Percentiles rank a stretch among this genome's conserved stretches.
phyloP scores from a whole-genome alignment of 2,329 filamentous ascomycete species.

The Pseudogymnoascus verrucosus region DNA sequence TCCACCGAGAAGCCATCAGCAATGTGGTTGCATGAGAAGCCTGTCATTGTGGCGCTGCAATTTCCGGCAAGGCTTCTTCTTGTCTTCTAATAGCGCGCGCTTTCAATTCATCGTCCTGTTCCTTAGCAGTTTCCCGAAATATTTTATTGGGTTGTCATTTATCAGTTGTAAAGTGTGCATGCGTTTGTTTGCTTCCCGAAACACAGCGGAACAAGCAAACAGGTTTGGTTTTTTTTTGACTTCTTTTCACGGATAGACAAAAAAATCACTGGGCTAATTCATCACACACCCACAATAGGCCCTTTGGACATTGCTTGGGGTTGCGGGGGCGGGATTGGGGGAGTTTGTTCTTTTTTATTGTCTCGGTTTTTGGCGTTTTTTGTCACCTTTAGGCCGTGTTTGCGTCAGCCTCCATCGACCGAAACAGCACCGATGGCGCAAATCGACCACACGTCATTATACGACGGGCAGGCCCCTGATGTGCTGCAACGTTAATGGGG shows the following conservation, averaged over 20 bases:
- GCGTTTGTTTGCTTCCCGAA: slow-evolving; percentile 2
- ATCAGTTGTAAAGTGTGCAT: slow-evolving; percentile 1
- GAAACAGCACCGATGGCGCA: not conserved
- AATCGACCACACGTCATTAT: slow-evolving; percentile 5
- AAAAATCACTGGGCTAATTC: not conserved
- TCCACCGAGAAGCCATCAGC: not conserved
- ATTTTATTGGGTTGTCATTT: not conserved
- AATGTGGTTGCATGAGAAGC: not conserved
- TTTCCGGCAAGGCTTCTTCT: not conserved
- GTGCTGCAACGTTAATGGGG: not conserved
- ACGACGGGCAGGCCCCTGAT: not conserved
- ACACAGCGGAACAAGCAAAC: not conserved
- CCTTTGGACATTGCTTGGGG: not conserved
- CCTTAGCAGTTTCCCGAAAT: not conserved
- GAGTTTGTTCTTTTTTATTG: not conserved
- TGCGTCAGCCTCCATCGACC: not conserved
- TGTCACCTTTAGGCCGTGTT: not conserved
- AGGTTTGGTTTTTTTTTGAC: not conserved
- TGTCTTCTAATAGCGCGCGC: not conserved
- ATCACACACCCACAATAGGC: not conserved
- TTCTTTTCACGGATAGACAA: not conserved
- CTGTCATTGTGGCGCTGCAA: not conserved
- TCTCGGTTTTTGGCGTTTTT: not conserved
- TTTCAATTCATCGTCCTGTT: not conserved
- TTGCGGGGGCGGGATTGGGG: not conserved